Percentiles rank a stretch among this genome's conserved stretches.
phyloP scores from a whole-genome alignment of 129 eudicot species.

The Flaveria linearis region DNA sequence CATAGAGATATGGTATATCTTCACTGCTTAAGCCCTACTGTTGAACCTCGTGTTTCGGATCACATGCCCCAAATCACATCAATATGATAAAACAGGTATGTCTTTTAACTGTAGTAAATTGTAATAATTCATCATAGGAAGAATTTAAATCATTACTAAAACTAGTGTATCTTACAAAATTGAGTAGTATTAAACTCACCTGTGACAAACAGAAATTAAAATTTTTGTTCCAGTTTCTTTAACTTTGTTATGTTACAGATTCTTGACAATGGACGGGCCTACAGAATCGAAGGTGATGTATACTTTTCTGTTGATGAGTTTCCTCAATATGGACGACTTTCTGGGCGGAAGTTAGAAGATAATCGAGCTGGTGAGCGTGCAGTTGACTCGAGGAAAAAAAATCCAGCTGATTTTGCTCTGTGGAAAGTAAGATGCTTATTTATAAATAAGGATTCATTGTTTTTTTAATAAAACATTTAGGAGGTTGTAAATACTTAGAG shows the following conservation, averaged over 20 bases:
- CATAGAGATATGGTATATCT: conserved; percentile 76
- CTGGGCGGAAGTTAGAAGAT: conserved; percentile 88
- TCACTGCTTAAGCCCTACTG: conserved; percentile 78
- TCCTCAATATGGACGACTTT: conserved; percentile 77
- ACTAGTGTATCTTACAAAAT: neutral
- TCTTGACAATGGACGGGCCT: conserved; percentile 81
- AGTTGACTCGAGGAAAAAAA: conserved; percentile 83
- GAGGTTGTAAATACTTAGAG: neutral
- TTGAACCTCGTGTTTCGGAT: conserved; percentile 96
- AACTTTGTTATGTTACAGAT: conserved; percentile 46
- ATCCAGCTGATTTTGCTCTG: conserved; percentile 97
- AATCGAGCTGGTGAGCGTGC: conserved; percentile 98
- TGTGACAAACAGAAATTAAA: neutral
- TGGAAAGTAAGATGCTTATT: conserved; percentile 72
- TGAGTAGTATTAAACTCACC: neutral
- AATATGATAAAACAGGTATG: conserved; percentile 85
- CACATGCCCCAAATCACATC: conserved; percentile 80
- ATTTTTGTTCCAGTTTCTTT: neutral
- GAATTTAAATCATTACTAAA: neutral
- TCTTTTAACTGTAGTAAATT: neutral
- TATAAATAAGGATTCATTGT: neutral
- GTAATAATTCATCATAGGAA: neutral
- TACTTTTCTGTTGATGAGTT: conserved; percentile 85
- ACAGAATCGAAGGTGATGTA: conserved; percentile 70
- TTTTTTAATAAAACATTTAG: neutral